Percentiles rank a stretch among this genome's conserved stretches.
These are phyloP conservation scores for Balamuthia mandrillaris DNA, from an alignment of 208 protist species.

Conservation along the genomic window DNA sequence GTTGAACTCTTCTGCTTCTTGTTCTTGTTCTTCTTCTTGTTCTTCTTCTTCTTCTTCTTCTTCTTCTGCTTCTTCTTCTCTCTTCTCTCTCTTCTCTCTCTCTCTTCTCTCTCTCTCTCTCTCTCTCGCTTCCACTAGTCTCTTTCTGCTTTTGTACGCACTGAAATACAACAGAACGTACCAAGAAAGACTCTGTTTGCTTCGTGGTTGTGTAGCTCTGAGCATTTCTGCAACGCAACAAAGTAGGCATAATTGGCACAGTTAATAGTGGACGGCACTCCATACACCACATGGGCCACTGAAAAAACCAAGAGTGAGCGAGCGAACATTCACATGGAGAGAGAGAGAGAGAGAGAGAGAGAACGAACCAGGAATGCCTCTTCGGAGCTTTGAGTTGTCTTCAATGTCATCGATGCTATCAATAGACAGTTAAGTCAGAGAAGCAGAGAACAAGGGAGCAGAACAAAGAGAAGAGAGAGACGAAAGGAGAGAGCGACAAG, in stretches of 20 bases:
- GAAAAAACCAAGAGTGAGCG: neutral
- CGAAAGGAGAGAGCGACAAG: neutral
- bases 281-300: slow-evolving; percentile 75
- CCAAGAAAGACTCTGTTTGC: slow-evolving; percentile 50
- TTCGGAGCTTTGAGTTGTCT: slow-evolving; percentile 74
- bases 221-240: slow-evolving; percentile 60
- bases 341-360: neutral
- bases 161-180: neutral
- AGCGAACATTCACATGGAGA: neutral
- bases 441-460: neutral
- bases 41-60: too few relatives aligned
- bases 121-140: too few relatives aligned
- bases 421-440: neutral
- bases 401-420: slow-evolving; percentile 81
- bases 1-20: too few relatives aligned
- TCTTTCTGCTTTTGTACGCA: neutral
- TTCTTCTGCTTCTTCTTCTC: too few relatives aligned
- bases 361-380: slow-evolving; percentile 67
- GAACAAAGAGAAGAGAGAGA: neutral
- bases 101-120: neutral
- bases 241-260: slow-evolving; percentile 83
- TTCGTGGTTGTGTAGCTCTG: slow-evolving; percentile 26
- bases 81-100: neutral
- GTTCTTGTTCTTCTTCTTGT: too few relatives aligned
- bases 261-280: slow-evolving; percentile 75